A percentile compares a stretch with the other conserved stretches of the same genome.
Evolutionary conservation across 2,329 filamentous ascomycete species (phyloP).

Genomic region (Neofusicoccum cordaticola): DNA sequence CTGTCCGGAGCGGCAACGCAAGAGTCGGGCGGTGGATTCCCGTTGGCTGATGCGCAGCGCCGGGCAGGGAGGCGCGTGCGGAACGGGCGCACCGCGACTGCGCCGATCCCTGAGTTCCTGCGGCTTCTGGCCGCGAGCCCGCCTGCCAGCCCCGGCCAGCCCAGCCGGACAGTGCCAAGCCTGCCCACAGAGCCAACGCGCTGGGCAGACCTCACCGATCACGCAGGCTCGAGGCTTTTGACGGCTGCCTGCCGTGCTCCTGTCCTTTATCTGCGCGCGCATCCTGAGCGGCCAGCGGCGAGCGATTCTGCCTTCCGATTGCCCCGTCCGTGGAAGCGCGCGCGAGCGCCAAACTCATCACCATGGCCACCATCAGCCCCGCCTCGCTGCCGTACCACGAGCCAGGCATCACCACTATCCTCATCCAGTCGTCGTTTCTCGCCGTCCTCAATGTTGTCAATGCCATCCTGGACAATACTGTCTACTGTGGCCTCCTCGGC

Average conservation of each 20-base stretch:
- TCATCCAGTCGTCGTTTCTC: slow-evolving; percentile 61
- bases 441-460: slow-evolving; percentile 61
- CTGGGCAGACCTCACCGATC: too few species aligned
- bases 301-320: not conserved
- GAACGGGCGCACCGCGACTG: not conserved
- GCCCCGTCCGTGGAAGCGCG: too few species aligned
- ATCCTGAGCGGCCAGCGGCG: too few species aligned
- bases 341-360: not conserved
- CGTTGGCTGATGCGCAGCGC: slow-evolving; percentile 5
- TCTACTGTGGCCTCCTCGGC: slow-evolving; percentile 70
- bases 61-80: slow-evolving; percentile 11
- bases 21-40: not conserved
- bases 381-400: slow-evolving; percentile 58
- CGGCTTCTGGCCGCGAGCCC: slow-evolving; percentile 4
- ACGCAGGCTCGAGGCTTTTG: too few species aligned
- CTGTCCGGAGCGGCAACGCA: slow-evolving; percentile 7
- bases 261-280: too few species aligned
- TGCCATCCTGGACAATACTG: slow-evolving; percentile 53
- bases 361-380: slow-evolving; percentile 9
- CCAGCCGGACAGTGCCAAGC: too few species aligned
- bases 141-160: not conserved
- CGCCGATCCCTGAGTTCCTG: not conserved
- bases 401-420: slow-evolving; percentile 57
- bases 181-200: too few species aligned
- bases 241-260: too few species aligned